A percentile compares a stretch with the other conserved stretches of the same genome.
Conservation (phyloP, 1,284 basidiomycete species). For the Apiotrichum brassicae region DNA sequence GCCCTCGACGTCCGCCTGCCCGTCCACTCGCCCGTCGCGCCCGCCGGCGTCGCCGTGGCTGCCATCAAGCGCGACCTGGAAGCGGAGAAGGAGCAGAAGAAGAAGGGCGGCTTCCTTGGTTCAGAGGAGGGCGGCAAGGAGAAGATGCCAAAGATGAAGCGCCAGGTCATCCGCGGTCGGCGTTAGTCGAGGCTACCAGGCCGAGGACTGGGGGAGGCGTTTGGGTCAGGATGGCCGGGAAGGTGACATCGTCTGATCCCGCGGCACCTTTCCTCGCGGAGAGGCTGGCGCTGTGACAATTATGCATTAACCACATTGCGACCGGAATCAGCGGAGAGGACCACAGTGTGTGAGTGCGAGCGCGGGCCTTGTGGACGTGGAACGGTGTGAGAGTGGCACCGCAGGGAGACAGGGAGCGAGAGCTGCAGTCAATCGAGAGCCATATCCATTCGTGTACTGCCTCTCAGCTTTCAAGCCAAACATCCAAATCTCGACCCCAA, state of each 20-base stretch:
- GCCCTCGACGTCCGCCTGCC: conserved; percentile 42
- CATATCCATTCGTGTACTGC: no score
- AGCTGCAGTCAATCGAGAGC: no score
- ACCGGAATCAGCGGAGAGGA: no score
- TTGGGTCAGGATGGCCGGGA: neutral
- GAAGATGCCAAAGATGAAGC: conserved; percentile 42
- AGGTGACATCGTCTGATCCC: neutral
- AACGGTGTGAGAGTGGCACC: no score
- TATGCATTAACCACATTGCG: conserved; percentile 20
- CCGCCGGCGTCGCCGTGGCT: conserved; percentile 42
- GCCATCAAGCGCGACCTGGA: conserved; percentile 44
- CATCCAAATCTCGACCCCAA: no score
- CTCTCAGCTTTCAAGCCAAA: no score
- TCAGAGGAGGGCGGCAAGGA: conserved; percentile 23
- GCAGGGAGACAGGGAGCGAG: no score
- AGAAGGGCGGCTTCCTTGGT: conserved; percentile 31
- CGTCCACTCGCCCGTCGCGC: conserved; percentile 39
- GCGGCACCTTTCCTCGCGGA: conserved; percentile 20
- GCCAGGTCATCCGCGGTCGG: conserved; percentile 39
- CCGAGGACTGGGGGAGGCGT: neutral
- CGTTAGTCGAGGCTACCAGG: conserved; percentile 18
- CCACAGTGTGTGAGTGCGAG: no score
- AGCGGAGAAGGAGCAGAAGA: conserved; percentile 44
- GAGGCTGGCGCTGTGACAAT: conserved; percentile 21
- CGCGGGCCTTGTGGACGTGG: no score